Conservation (phyloP, 257 asterid species). For the Solanum clarkiae region DNA sequence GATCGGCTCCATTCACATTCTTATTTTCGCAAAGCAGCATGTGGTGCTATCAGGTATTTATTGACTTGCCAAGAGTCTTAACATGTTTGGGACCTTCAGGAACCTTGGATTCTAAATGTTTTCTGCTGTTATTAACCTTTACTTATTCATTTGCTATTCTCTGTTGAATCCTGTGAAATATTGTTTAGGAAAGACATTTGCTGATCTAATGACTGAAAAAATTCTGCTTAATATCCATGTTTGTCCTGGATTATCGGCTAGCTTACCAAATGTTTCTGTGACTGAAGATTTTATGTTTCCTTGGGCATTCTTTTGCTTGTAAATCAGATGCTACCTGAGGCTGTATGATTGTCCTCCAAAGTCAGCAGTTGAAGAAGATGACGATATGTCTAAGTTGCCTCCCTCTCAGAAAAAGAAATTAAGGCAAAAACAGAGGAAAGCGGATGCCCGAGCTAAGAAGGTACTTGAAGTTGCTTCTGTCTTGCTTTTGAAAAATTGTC, state of each 20-base stretch:
- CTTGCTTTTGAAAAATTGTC: constrained; percentile 2
- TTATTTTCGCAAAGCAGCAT: constrained; percentile 91
- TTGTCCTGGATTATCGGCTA: neutral
- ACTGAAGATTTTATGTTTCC: neutral
- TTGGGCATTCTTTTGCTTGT: neutral
- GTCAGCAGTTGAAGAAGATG: constrained; percentile 77
- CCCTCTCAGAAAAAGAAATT: constrained; percentile 91
- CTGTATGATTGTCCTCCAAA: constrained; percentile 82
- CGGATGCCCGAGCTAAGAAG: constrained; percentile 96
- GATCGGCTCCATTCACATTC: constrained; percentile 87
- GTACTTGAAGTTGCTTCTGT: constrained; percentile 21
- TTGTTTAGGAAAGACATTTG: neutral
- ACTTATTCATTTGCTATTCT: neutral
- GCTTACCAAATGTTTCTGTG: neutral
- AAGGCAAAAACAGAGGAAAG: constrained; percentile 90
- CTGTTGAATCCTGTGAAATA: neutral
- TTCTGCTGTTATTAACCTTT: neutral
- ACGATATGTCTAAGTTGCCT: constrained; percentile 69
- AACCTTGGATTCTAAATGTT: neutral
- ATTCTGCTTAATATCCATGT: neutral
- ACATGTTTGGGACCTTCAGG: neutral
- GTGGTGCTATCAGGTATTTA: constrained; percentile 66
- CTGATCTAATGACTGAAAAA: neutral
- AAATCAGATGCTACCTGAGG: constrained; percentile 82
- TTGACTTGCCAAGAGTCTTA: neutral